Base-by-base conservation (phyloP, 2,329 filamentous ascomycete genomes). In the Cercospora beticola region DNA sequence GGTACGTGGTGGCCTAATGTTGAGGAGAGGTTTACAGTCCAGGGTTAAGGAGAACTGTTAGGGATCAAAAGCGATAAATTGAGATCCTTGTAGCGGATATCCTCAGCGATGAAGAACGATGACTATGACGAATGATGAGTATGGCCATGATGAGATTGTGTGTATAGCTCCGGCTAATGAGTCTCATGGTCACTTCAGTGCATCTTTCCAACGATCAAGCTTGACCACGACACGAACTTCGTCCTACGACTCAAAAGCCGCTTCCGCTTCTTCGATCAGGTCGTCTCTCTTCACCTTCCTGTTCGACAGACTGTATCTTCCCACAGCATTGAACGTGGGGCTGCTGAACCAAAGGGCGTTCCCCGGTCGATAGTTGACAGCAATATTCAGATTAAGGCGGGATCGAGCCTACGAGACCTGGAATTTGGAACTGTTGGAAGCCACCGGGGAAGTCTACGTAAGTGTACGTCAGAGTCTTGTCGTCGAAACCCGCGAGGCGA, bases 291-390 rank as follows among this genome's bases (percentile, higher is more conserved):
- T 65, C 0, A 2, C 23, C 23, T 7, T 58, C 2, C 62, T 57
- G 10, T 54, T 64, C 16, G 49, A 36, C 14, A 65, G 30, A 30
- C 49, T 43, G 31, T 65, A 65, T 9, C 62, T 58, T 9, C 62
- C 62, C 21, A 65, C 56, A n/a, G 62, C 62, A 49, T 65, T 65
- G 1, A 59, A 65, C 16, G 58, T 36, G 54, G 66, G 33, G 14
- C 60, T 65, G 46, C 62, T 68, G 58, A 68, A 68, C 66, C 66
- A 68, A 30, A 73, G 26, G 6, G 60, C 64, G 36, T 70, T 68
- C 9, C 68, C 66, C 0, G 68, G 66, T 28, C 66, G 60, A 49
- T 70, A 70, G n/a, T 69, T 68, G 40, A 70, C 70, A 26, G 70
- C 69, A 54, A 70, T 63, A 36, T 70, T 66, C 14, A 69, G 46